Conservation (phyloP, 1,284 basidiomycete species). For the Moesziomyces sp. region DNA sequence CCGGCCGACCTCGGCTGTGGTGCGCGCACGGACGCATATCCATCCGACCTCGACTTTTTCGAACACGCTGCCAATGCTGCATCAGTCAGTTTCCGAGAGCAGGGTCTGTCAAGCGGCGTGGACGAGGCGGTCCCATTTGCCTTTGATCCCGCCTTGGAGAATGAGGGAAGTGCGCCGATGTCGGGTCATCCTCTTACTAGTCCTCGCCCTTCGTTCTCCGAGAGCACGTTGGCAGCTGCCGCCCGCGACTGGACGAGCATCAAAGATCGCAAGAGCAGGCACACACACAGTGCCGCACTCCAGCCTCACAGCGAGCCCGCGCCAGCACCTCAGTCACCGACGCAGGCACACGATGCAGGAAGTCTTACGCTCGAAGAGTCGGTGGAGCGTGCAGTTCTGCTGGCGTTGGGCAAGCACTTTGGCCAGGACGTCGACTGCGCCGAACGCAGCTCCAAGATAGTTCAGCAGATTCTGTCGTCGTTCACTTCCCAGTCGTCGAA, state of each 20-base stretch:
- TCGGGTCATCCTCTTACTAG: constrained; percentile 1
- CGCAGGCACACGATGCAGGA: not conserved
- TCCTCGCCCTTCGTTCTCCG: constrained; percentile 38
- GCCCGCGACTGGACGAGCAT: constrained; percentile 48
- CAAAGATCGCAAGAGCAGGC: constrained; percentile 16
- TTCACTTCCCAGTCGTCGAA: constrained; percentile 19
- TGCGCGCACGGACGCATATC: constrained; percentile 2
- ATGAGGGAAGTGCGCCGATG: constrained; percentile 16
- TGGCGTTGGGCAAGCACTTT: constrained; percentile 25
- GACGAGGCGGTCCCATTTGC: constrained; percentile 9
- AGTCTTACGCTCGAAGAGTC: constrained; percentile 18
- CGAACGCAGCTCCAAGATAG: constrained; percentile 28
- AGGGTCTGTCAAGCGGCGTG: not conserved
- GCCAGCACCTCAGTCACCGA: not conserved
- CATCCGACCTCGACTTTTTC: constrained; percentile 22
- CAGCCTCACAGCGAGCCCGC: not conserved
- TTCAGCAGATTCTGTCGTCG: constrained; percentile 28
- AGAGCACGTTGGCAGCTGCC: constrained; percentile 42
- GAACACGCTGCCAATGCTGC: constrained; percentile 23
- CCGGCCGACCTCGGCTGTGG: not conserved
- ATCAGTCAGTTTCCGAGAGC: constrained; percentile 11
- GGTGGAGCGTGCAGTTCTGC: constrained; percentile 31
- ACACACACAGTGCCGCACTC: not conserved
- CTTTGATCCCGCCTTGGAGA: constrained; percentile 30
- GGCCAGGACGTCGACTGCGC: constrained; percentile 1